A percentile compares a stretch with the other conserved stretches of the same genome.
Evolutionary conservation across 1,284 basidiomycete species (phyloP).

Genomic region (Somion occarium): DNA sequence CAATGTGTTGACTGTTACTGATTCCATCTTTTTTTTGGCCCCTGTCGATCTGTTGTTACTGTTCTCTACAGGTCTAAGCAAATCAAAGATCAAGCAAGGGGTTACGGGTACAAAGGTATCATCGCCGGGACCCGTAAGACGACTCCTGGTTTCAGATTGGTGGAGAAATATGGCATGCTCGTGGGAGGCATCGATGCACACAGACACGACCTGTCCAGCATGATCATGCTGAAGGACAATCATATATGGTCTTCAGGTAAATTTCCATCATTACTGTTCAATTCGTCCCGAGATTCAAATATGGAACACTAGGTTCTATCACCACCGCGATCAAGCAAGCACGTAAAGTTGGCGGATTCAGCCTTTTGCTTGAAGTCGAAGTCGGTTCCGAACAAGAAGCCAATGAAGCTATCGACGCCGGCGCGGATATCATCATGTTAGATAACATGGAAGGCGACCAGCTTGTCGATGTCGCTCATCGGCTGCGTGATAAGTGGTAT

Average conservation of each 20-base stretch:
- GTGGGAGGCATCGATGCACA: conserved; percentile 97
- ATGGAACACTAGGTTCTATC: conserved; percentile 92
- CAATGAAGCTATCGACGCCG: conserved; percentile 92
- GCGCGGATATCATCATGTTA: conserved; percentile 97
- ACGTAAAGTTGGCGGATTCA: conserved; percentile 89
- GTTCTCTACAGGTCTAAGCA: conserved; percentile 58
- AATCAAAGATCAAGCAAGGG: conserved; percentile 78
- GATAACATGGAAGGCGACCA: conserved; percentile 88
- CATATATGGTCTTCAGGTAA: conserved; percentile 95
- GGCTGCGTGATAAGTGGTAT: conserved; percentile 72
- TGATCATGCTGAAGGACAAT: conserved; percentile 99
- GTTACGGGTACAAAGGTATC: conserved; percentile 81
- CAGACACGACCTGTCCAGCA: conserved; percentile 94
- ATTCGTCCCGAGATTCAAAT: too few species aligned
- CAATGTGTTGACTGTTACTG: neutral
- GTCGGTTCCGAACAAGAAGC: conserved; percentile 88
- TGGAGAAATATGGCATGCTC: conserved; percentile 99
- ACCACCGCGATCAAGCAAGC: conserved; percentile 84
- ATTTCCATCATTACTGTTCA: conserved; percentile 19
- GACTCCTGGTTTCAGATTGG: conserved; percentile 95
- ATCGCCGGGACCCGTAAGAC: conserved; percentile 98
- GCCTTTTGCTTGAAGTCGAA: conserved; percentile 91
- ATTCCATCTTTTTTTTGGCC: neutral
- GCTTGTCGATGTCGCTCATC: conserved; percentile 63
- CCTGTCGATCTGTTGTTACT: neutral